Evolutionary conservation across 306 rosid species (phyloP), one percentile per base, ranked within the genome.

Genomic region (Hippophae rhamnoides): DNA sequence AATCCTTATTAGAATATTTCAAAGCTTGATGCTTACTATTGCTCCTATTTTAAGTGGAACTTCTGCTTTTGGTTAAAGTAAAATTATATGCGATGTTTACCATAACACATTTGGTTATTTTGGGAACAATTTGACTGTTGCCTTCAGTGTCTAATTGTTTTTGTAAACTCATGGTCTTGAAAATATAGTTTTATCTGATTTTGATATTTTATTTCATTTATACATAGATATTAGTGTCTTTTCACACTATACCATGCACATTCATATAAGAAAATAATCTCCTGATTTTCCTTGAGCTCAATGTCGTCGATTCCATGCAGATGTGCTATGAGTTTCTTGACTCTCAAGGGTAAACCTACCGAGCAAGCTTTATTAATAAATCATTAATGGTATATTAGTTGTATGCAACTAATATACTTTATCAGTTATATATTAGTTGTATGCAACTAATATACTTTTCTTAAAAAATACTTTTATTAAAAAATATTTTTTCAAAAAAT

Each of bases 251-350:
- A 31, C 38, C 38, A 31, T 31, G 38, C 38, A 31, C 5, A 31
- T 31, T 31, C 38, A 31, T 31, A 31, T 31, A 2, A 31, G 38
- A 31, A 31, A 31, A 31, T 31, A 31, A 31, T 52, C 52, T 50
- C 18, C 9, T 9, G 52, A 13, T 68, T 40, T 59, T 55, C 41
- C 25, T 23, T 26, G 46, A 18, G 12, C 13, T 56, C 57, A 66
- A 9, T 61, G 46, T 43, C 8, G 18, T 25, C 58, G 66, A 44
- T 54, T 54, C 65, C 59, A 1, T 78, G 81, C 79, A 88, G 99
- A 72, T 92, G 99, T 97, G 99, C 99, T 54, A 88, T 92, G 99
- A 92, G 99, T 81, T 92, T 96, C 71, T 80, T 92, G 83, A 92
- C 99, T 67, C 79, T 88, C 52, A 92, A 92, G 81, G 89, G 90